Conservation (phyloP, 148 eudicot genomes). For the Cornus suecica region DNA sequence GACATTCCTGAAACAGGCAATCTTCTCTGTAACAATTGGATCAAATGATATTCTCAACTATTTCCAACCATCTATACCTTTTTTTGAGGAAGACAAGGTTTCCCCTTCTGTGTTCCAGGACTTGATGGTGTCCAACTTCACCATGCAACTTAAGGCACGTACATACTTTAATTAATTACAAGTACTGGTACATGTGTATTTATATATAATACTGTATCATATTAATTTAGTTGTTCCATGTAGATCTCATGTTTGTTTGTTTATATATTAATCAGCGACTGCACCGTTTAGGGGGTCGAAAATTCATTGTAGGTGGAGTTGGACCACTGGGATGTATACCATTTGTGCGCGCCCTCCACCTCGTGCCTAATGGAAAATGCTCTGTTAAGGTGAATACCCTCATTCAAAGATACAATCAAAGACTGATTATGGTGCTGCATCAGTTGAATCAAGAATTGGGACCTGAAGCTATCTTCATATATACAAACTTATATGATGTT, state of each 20-base stretch:
- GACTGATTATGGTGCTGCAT: constrained; percentile 25
- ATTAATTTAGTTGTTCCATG: not conserved
- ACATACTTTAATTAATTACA: too few relatives aligned
- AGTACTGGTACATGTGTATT: too few relatives aligned
- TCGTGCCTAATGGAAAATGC: constrained; percentile 34
- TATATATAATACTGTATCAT: not conserved
- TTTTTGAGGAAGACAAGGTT: constrained; percentile 30
- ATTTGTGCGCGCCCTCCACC: constrained; percentile 43
- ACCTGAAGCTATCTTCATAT: constrained; percentile 40
- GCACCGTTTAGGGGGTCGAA: constrained; percentile 49
- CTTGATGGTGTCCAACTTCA: constrained; percentile 54
- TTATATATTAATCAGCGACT: constrained; percentile 37
- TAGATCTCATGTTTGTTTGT: not conserved
- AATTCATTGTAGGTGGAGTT: constrained; percentile 46
- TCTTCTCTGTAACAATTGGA: constrained; percentile 54
- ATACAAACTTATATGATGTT: constrained; percentile 46
- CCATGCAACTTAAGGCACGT: constrained; percentile 57
- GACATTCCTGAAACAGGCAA: constrained; percentile 24
- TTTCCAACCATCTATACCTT: constrained; percentile 46
- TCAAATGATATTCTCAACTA: constrained; percentile 60
- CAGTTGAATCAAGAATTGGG: constrained; percentile 34
- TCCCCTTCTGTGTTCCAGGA: constrained; percentile 42
- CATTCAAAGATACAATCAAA: constrained; percentile 45
- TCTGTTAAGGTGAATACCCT: constrained; percentile 38
- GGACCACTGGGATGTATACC: constrained; percentile 78